Evolutionary conservation across 2,329 filamentous ascomycete genomes (phyloP).

Genomic region (Fusarium napiforme): DNA sequence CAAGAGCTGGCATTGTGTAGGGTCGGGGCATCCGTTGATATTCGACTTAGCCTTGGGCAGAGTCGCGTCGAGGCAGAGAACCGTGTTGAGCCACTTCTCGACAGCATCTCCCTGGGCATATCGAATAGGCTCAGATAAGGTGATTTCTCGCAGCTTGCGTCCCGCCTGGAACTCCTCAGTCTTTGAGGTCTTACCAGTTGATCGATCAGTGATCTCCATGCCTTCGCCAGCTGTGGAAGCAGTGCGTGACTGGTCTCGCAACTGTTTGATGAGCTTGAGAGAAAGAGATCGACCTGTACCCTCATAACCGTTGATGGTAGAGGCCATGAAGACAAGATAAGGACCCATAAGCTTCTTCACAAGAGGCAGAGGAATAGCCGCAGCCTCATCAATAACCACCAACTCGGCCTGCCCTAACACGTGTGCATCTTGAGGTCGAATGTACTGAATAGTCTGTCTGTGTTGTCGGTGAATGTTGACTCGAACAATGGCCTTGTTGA

Average conservation of each 20-base stretch:
- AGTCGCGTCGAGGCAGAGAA: slow-evolving; percentile 93
- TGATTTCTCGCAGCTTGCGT: slow-evolving; percentile 89
- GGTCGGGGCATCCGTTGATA: slow-evolving; percentile 86
- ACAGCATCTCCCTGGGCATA: slow-evolving; percentile 91
- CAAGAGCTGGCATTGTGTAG: slow-evolving; percentile 88
- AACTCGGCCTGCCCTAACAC: slow-evolving; percentile 95
- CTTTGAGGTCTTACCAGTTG: slow-evolving; percentile 79
- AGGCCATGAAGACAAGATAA: slow-evolving; percentile 98
- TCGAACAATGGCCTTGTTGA: slow-evolving; percentile 98
- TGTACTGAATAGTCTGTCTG: slow-evolving; percentile 98
- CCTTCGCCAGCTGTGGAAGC: slow-evolving; percentile 65
- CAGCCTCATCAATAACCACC: slow-evolving; percentile 96
- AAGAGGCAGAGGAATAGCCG: slow-evolving; percentile 91
- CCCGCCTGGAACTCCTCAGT: slow-evolving; percentile 71
- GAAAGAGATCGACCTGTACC: slow-evolving; percentile 95
- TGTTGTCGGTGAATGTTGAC: slow-evolving; percentile 96
- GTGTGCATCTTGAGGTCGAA: slow-evolving; percentile 94
- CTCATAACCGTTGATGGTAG: slow-evolving; percentile 98
- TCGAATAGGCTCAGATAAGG: slow-evolving; percentile 91
- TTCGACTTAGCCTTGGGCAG: slow-evolving; percentile 80
- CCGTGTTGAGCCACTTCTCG: slow-evolving; percentile 94
- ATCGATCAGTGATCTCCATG: slow-evolving; percentile 78
- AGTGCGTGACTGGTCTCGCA: slow-evolving; percentile 88
- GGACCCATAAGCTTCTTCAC: slow-evolving; percentile 95
- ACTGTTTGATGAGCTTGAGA: slow-evolving; percentile 95